A percentile compares a stretch with the other conserved stretches of the same genome.
phyloP scores from a whole-genome alignment of 169 alveolate species.

The Theileria parva region DNA sequence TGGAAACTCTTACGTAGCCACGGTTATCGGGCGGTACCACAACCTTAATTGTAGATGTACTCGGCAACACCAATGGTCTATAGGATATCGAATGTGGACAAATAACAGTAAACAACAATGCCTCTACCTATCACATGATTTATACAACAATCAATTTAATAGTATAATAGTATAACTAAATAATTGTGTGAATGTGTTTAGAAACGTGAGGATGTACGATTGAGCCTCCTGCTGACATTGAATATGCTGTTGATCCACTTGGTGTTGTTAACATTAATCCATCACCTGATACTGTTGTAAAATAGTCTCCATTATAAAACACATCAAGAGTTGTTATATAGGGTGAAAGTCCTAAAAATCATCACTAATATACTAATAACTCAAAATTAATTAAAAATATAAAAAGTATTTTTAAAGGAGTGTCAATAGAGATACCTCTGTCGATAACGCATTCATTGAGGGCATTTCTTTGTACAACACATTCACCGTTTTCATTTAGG shows the following conservation, averaged over 20 bases:
- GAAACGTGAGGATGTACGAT: slow-evolving; percentile 90
- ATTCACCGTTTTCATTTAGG: slow-evolving; percentile 44
- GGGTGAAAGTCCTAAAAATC: slow-evolving; percentile 55
- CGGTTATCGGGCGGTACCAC: slow-evolving; percentile 71
- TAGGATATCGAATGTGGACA: slow-evolving; percentile 95
- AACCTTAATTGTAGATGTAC: slow-evolving; percentile 58
- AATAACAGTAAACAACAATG: slow-evolving; percentile 90
- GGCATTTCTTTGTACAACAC: slow-evolving; percentile 49
- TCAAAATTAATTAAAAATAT: background rate
- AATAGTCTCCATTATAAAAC: slow-evolving; percentile 62
- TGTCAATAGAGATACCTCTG: slow-evolving; percentile 54
- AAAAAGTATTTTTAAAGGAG: background rate
- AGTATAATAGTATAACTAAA: background rate
- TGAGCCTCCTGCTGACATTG: slow-evolving; percentile 96
- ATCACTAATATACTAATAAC: background rate
- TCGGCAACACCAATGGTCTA: slow-evolving; percentile 91
- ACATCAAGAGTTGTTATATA: slow-evolving; percentile 69
- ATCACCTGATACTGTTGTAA: slow-evolving; percentile 79
- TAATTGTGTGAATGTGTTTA: background rate
- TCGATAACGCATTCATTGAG: slow-evolving; percentile 77
- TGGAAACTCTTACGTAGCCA: slow-evolving; percentile 65
- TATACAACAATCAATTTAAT: background rate
- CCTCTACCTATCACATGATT: slow-evolving; percentile 68
- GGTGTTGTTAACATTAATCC: slow-evolving; percentile 91
- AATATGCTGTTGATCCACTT: slow-evolving; percentile 98